These are phyloP conservation scores for Aspergillus olivimuriae DNA, from an alignment of 495 filamentous ascomycete species.

Conservation along the genomic window DNA sequence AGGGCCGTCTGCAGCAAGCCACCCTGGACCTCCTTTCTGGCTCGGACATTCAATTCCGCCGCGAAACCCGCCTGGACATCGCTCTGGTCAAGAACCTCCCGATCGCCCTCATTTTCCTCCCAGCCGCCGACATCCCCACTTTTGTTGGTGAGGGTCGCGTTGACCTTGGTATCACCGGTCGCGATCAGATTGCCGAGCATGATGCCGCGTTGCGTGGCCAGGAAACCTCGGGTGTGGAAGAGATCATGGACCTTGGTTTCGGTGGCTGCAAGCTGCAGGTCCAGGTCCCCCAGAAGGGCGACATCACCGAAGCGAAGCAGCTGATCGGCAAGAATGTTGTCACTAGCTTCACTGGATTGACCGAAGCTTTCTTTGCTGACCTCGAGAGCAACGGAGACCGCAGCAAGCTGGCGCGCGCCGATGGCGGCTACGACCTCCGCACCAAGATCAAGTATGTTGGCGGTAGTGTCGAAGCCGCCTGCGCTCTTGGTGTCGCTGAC, in stretches of 20 bases:
- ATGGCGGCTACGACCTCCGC: constrained; percentile 13
- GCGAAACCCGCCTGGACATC: constrained; percentile 90
- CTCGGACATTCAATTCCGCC: constrained; percentile 91
- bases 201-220: constrained; percentile 56
- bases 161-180: constrained; percentile 89
- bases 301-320: constrained; percentile 59
- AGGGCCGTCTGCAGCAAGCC: constrained; percentile 84
- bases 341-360: constrained; percentile 85
- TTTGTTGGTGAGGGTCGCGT: constrained; percentile 94
- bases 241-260: constrained; percentile 84
- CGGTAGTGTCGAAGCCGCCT: constrained; percentile 94
- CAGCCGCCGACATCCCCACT: constrained; percentile 91
- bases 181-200: constrained; percentile 89
- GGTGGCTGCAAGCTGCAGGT: constrained; percentile 90
- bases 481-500: constrained; percentile 90
- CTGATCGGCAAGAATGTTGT: constrained; percentile 91
- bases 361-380: constrained; percentile 70
- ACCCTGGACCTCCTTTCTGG: constrained; percentile 84
- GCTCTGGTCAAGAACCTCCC: constrained; percentile 92
- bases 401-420: constrained; percentile 16
- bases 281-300: constrained; percentile 85
- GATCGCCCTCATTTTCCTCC: constrained; percentile 94
- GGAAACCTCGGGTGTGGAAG: constrained; percentile 63
- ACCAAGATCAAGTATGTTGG: constrained; percentile 86
- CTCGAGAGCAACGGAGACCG: constrained; percentile 51